These are phyloP conservation scores for Cryptococcus depauperatus DNA, from an alignment of 1,284 basidiomycete species.

Conservation along the genomic window DNA sequence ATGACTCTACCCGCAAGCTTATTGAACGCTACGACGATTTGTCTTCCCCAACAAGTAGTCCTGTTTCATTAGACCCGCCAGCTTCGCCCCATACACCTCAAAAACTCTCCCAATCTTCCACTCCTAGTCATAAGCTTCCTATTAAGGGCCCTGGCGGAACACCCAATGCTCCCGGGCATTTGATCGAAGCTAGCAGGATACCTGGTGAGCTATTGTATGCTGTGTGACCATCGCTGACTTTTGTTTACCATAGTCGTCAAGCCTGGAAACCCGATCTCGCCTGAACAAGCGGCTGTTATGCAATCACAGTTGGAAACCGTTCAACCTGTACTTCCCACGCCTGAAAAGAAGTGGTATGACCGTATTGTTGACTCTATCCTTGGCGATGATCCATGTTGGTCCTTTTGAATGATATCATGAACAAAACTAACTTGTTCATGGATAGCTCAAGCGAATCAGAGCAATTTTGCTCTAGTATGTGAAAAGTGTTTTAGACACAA, in stretches of 20 bases:
- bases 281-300: conserved; percentile 39
- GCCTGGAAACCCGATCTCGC: conserved; percentile 17
- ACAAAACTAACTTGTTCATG: neutral
- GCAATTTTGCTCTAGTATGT: conserved; percentile 88
- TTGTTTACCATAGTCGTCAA: neutral
- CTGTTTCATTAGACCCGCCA: conserved; percentile 26
- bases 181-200: conserved; percentile 31
- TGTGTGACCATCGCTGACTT: neutral
- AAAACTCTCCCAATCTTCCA: conserved; percentile 4
- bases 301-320: conserved; percentile 39
- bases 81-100: conserved; percentile 7
- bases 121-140: neutral
- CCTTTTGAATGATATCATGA: conserved; percentile 7
- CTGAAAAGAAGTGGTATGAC: conserved; percentile 78
- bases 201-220: conserved; percentile 25
- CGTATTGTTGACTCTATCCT: conserved; percentile 76
- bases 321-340: conserved; percentile 49
- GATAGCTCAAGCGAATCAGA: conserved; percentile 42
- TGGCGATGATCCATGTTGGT: conserved; percentile 65
- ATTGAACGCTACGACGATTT: conserved; percentile 82
- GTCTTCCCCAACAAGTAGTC: neutral
- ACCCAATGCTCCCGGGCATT: conserved; percentile 38
- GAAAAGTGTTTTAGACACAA: conserved; percentile 88
- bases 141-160: conserved; percentile 17
- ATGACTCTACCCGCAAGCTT: conserved; percentile 80